Conservation (phyloP, 371 early-diverging fungal genomes). For the Mortierella sp. region DNA sequence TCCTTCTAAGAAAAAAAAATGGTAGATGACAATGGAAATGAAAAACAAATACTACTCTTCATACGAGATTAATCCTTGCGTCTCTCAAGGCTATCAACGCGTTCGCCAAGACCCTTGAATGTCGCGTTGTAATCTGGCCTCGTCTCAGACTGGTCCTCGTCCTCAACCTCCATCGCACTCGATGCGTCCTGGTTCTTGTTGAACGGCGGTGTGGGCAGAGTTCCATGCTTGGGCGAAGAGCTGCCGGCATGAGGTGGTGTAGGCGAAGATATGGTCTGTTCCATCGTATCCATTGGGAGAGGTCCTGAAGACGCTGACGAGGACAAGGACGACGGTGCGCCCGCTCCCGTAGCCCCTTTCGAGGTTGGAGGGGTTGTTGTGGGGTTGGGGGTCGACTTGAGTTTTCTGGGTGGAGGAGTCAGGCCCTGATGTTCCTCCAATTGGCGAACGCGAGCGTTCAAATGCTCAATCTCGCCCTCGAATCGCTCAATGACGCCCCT, state of each 20-base stretch:
- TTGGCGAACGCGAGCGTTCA: slow-evolving; percentile 51
- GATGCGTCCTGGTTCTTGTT: slow-evolving; percentile 32
- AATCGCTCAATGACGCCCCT: slow-evolving; percentile 63
- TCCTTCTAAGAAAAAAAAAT: neutral
- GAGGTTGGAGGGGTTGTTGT: slow-evolving; percentile 14
- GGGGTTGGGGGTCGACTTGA: slow-evolving; percentile 1
- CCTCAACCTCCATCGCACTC: slow-evolving; percentile 42
- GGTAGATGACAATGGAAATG: neutral
- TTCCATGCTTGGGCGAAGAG: slow-evolving; percentile 29
- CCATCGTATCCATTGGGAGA: neutral
- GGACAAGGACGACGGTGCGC: slow-evolving; percentile 3
- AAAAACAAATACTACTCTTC: neutral
- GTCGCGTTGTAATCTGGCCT: slow-evolving; percentile 19
- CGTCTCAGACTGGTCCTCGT: slow-evolving; percentile 20
- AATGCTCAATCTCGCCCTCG: slow-evolving; percentile 47
- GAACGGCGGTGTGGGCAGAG: slow-evolving; percentile 49
- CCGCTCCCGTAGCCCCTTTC: slow-evolving; percentile 15
- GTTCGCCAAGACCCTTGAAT: slow-evolving; percentile 34
- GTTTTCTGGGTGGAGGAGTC: slow-evolving; percentile 43
- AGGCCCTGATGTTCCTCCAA: slow-evolving; percentile 54
- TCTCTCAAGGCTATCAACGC: slow-evolving; percentile 26
- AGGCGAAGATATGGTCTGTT: slow-evolving; percentile 8
- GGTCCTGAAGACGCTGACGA: neutral
- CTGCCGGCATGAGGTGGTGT: slow-evolving; percentile 6
- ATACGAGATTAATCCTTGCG: slow-evolving; percentile 19